Evolutionary conservation across 352 stramenopile species (phyloP).

Genomic region (Phytophthora pseudosyringae): DNA sequence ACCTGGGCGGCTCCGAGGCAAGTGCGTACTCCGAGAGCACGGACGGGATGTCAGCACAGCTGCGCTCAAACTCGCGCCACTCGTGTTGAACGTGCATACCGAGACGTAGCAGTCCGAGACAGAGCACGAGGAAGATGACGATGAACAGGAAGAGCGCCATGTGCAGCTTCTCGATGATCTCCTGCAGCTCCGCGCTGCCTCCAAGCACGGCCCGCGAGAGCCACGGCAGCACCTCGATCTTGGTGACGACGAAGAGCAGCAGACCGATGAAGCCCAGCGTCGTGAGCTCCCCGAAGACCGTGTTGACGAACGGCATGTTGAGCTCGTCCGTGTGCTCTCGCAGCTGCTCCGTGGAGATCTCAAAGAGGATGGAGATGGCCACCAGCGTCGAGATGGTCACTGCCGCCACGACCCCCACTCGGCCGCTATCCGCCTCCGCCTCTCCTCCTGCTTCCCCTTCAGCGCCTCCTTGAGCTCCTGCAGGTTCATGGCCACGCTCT

Average conservation of each 20-base stretch:
- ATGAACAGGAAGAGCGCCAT: slow-evolving; percentile 88
- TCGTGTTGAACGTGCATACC: slow-evolving; percentile 68
- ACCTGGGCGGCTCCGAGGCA: slow-evolving; percentile 48
- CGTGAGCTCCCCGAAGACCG: slow-evolving; percentile 71
- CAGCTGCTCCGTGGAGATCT: slow-evolving; percentile 50
- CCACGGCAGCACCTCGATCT: slow-evolving; percentile 60
- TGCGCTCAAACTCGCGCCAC: slow-evolving; percentile 77
- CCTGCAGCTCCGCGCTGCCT: slow-evolving; percentile 56
- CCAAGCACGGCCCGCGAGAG: slow-evolving; percentile 54
- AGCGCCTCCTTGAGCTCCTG: background rate
- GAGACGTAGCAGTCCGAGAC: slow-evolving; percentile 65
- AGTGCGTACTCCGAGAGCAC: slow-evolving; percentile 71
- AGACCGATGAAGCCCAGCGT: slow-evolving; percentile 77
- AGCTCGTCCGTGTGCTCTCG: slow-evolving; percentile 65
- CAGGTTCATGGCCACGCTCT: slow-evolving; percentile 1
- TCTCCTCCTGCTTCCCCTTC: slow-evolving; percentile 16
- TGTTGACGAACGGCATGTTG: slow-evolving; percentile 80
- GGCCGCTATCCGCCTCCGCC: slow-evolving; percentile 19
- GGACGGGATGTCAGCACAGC: slow-evolving; percentile 51
- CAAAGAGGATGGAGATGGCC: slow-evolving; percentile 70
- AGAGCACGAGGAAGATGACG: slow-evolving; percentile 80
- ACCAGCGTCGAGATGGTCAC: slow-evolving; percentile 69
- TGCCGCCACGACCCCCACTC: slow-evolving; percentile 48
- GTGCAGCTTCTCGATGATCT: slow-evolving; percentile 80
- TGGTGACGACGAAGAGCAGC: slow-evolving; percentile 68